These are phyloP conservation scores for Trichosporon coremiiforme DNA, from an alignment of 1,284 basidiomycete genomes.

Conservation along the genomic window DNA sequence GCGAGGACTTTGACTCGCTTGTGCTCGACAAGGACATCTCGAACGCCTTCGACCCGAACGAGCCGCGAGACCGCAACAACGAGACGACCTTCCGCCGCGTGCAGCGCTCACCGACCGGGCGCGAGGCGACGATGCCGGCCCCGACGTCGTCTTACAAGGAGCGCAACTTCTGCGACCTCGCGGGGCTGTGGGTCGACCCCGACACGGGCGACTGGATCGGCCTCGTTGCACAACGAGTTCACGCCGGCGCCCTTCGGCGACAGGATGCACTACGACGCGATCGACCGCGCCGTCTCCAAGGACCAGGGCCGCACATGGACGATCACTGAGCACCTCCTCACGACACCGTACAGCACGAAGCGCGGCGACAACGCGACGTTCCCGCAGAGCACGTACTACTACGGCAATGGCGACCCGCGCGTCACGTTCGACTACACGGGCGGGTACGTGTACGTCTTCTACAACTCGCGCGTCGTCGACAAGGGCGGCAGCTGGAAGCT, in stretches of 20 bases:
- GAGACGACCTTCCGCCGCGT: slow-evolving; percentile 31
- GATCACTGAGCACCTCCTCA: slow-evolving; percentile 26
- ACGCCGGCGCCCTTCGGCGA: slow-evolving; percentile 26
- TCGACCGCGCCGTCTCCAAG: slow-evolving; percentile 25
- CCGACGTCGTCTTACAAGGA: slow-evolving; percentile 21
- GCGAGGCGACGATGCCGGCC: neutral
- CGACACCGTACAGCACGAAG: slow-evolving; percentile 20
- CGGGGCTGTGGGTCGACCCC: slow-evolving; percentile 28
- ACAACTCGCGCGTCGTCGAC: slow-evolving; percentile 27
- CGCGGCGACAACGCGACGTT: slow-evolving; percentile 23
- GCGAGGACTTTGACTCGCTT: slow-evolving; percentile 21
- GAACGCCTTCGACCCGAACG: slow-evolving; percentile 20
- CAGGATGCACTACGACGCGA: slow-evolving; percentile 29
- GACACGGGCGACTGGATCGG: slow-evolving; percentile 30
- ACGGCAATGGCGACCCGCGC: slow-evolving; percentile 30
- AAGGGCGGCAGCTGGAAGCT: slow-evolving; percentile 25
- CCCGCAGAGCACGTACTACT: slow-evolving; percentile 25
- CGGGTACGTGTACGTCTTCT: slow-evolving; percentile 30
- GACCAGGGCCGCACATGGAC: slow-evolving; percentile 29
- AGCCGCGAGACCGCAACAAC: slow-evolving; percentile 26
- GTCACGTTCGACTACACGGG: slow-evolving; percentile 16
- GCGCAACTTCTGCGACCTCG: slow-evolving; percentile 30
- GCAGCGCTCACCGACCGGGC: slow-evolving; percentile 22
- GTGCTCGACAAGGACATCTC: neutral
- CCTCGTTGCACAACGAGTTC: slow-evolving; percentile 32